Evolutionary conservation across 352 stramenopile species (phyloP).

Genomic region (Globisporangium polare): DNA sequence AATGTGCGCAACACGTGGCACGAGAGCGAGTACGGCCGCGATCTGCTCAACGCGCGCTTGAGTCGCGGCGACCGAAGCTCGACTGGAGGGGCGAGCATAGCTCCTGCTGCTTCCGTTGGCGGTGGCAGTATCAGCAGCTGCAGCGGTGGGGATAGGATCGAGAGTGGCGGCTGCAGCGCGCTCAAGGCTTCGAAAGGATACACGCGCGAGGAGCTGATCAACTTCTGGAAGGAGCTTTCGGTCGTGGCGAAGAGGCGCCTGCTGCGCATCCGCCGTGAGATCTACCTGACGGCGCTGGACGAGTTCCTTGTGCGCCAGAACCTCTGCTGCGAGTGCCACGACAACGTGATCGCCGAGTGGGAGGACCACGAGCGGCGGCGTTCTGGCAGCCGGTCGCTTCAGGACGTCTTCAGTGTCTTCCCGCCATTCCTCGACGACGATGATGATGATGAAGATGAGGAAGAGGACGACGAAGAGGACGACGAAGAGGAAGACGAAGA

Average conservation of each 20-base stretch:
- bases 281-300: conserved; percentile 64
- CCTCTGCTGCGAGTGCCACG: conserved; percentile 78
- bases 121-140: background rate
- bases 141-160: conserved; percentile 23
- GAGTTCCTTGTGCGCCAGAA: conserved; percentile 76
- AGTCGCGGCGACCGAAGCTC: background rate
- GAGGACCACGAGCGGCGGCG: conserved; percentile 70
- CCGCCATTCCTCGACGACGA: conserved; percentile 71
- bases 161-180: conserved; percentile 17
- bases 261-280: conserved; percentile 67
- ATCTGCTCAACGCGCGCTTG: conserved; percentile 12
- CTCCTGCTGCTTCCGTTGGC: background rate
- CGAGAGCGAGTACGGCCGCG: conserved; percentile 15
- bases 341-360: conserved; percentile 82
- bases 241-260: conserved; percentile 58
- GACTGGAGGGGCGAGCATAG: background rate
- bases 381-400: conserved; percentile 58
- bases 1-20: conserved; percentile 22
- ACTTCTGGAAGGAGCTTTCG: conserved; percentile 76
- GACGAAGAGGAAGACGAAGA: conserved; percentile 55
- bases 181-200: conserved; percentile 46
- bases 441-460: conserved; percentile 57
- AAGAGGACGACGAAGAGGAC: conserved; percentile 50
- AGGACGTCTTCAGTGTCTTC: conserved; percentile 76
- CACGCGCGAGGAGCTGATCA: conserved; percentile 70